Conservation (phyloP, 352 stramenopile genomes). For the Phytophthora pseudosyringae region DNA sequence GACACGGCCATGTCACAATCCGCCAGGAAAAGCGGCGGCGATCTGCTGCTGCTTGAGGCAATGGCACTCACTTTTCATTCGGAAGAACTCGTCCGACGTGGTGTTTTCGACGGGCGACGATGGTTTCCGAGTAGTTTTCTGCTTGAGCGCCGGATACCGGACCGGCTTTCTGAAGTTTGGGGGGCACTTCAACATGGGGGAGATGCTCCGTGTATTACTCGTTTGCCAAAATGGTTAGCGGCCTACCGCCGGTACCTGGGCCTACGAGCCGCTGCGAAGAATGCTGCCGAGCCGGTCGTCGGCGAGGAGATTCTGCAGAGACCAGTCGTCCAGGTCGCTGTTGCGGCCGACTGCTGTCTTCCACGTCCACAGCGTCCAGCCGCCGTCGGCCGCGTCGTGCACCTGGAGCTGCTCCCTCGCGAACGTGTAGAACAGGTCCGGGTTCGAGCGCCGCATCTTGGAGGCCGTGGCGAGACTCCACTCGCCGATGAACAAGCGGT, state of each 20-base stretch:
- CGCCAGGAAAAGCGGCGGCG: not conserved
- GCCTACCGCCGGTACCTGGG: no score
- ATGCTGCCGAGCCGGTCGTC: slow-evolving; percentile 34
- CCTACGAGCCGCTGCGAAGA: slow-evolving; percentile 16
- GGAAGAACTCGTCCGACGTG: slow-evolving; percentile 1
- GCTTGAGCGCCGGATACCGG: no score
- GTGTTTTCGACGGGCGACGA: not conserved
- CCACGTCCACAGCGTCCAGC: slow-evolving; percentile 78
- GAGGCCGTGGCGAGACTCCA: slow-evolving; percentile 55
- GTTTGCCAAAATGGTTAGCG: no score
- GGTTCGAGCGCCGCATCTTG: slow-evolving; percentile 55
- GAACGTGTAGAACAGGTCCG: slow-evolving; percentile 53
- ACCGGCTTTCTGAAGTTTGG: slow-evolving; percentile 29
- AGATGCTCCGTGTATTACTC: slow-evolving; percentile 15
- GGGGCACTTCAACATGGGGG: slow-evolving; percentile 15
- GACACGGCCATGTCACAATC: slow-evolving; percentile 33
- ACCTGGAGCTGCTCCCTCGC: slow-evolving; percentile 57
- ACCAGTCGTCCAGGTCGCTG: slow-evolving; percentile 58
- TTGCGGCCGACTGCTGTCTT: slow-evolving; percentile 47
- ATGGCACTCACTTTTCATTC: slow-evolving; percentile 10
- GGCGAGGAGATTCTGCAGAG: slow-evolving; percentile 57
- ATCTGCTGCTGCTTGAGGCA: not conserved
- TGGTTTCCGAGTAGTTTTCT: not conserved
- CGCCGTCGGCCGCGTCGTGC: slow-evolving; percentile 52
- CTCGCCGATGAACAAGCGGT: slow-evolving; percentile 66